Evolutionary conservation across 1,284 basidiomycete genomes (phyloP), one percentile per base, ranked within the genome.

Genomic region (Leccinum griseonigrum): DNA sequence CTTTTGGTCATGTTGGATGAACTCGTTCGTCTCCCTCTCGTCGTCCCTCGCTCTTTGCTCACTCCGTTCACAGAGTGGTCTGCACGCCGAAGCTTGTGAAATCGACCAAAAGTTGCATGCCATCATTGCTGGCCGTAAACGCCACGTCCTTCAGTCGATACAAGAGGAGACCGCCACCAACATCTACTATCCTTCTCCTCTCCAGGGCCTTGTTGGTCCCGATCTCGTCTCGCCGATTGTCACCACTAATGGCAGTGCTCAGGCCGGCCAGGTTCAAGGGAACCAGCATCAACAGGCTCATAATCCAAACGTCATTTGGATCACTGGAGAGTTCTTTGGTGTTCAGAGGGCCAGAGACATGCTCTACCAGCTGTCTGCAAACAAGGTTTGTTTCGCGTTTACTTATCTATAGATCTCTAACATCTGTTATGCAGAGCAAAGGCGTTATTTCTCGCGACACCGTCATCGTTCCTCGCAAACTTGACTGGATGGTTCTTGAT

Each of bases 121-220:
- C 57, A 95, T 98, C 73, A 85, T 98, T 64, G 92, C 94, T 11
- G 94, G 94, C 22, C 88, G 94, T 64, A 97, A 98, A 78, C 91
- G 97, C 54, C 83, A 83, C 61, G 84, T 91, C 28, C 81, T 99
- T 50, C 97, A 98, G 76, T 84, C 90, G 7, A 97, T 99, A 61
- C 94, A 98, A 75, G 95, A 98, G 76, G 95, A 98, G 76, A 98
- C 97, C 0, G 95, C 90, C 0, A 98, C 97, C 61, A 99, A 97
- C 73, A 94, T 99, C 63, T 99, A 98, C 76, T 84, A 94, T 66
- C 95, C 97, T 32, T 94, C 94, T 5, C 90, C 95, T 51, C 81
- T 98, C 58, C 91, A 95, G 67, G 94, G 93, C 54, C 85, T 96
- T 22, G 82, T 96, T 54, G 90, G 89, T 26, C 82, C 85, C 22